Base-by-base conservation (phyloP, 202 grass and related monocot genomes). In the Musa balbisiana region DNA sequence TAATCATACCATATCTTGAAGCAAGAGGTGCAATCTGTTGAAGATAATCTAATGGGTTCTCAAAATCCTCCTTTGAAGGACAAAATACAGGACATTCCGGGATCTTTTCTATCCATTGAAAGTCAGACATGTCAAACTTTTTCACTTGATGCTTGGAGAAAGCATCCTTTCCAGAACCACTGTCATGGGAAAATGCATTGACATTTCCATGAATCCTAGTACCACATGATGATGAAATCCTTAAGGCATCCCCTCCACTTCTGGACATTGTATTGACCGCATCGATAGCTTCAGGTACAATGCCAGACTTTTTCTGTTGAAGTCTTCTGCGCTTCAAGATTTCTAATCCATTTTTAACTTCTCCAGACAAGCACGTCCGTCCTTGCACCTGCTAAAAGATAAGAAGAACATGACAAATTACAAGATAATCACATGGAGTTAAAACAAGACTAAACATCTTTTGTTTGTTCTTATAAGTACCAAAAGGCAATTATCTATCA, bases 81-180 rank as follows among this genome's bases (percentile, higher is more conserved):
- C 49, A 72, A 80, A 92, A 98, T 67, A 92, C 85, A 55, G 95
- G 95, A 78, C 95, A 99, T 64, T 99, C 87, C 21, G 91, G 85
- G 79, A 99, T 90, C 80, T 82, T 84, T 72, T 76, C 87, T 1
- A 99, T 85, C 95, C 95, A 99, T 71, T 95, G 85, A 27, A 92
- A 81, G 81, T 85, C 78, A 55, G 87, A 89, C 87, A 94, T 84
- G 75, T 95, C 85, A 10, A 94, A 99, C 72, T 92, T 94, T 14
- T 83, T 80, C 54, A 94, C 81, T 58, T 76, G 86, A 70, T 83
- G 86, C 83, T 99, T 99, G 51, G 81, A 76, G 27, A 99, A 99
- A 54, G 83, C 82, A 82, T 95, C 71, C 62, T 87, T 90, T 58
- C n/a, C 26, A 62, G 80, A 78, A 71, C 43, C 51, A 69, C 73